A percentile compares a stretch with the other conserved stretches of the same genome.
Conservation (phyloP, 345 rosid species). For the Melaleuca quinquenervia region DNA sequence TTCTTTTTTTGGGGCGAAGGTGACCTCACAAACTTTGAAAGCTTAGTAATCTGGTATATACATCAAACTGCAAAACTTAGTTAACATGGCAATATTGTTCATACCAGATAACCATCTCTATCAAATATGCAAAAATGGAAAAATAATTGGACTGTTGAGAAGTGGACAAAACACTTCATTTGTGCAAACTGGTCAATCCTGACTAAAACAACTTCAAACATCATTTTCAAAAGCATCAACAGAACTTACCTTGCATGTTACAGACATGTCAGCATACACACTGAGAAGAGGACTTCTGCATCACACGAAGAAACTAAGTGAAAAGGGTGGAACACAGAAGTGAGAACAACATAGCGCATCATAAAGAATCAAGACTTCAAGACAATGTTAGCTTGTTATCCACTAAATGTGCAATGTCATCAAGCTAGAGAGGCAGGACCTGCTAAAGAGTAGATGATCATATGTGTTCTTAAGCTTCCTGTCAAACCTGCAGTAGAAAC, state of each 20-base stretch:
- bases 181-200: not conserved
- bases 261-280: conserved; percentile 96
- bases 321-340: not conserved
- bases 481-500: conserved; percentile 64
- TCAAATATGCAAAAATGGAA: not conserved
- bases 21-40: not conserved
- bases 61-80: not conserved
- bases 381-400: not conserved
- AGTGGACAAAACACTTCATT: not conserved
- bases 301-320: not conserved
- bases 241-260: conserved; percentile 74
- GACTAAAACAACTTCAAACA: not conserved
- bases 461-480: conserved; percentile 78
- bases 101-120: not conserved
- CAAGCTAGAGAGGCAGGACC: conserved; percentile 24
- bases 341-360: not conserved
- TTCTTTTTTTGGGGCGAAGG: no score
- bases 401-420: not conserved
- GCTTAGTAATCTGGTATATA: not conserved
- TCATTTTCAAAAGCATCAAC: not conserved
- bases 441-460: conserved; percentile 94
- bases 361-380: not conserved
- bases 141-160: not conserved
- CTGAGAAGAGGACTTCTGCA: conserved; percentile 90
- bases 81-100: not conserved